Percentiles rank a stretch among this genome's conserved stretches.
These are phyloP conservation scores for Collybiopsis confluens DNA, from an alignment of 768 basidiomycete genomes.

Conservation along the genomic window DNA sequence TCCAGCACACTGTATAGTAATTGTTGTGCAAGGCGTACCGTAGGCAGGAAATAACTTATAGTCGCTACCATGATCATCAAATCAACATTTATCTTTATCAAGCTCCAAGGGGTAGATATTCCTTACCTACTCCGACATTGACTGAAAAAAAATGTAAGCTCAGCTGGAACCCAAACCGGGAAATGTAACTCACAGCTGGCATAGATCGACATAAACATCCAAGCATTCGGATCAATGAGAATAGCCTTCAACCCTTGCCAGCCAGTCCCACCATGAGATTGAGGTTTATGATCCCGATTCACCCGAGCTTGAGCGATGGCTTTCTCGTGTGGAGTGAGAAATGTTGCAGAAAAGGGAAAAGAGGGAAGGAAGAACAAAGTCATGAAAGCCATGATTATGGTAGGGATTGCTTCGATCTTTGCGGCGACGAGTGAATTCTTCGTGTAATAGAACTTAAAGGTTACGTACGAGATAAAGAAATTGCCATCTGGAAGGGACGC, in stretches of 20 bases:
- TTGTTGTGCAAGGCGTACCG: conserved; percentile 29
- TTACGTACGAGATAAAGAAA: conserved; percentile 51
- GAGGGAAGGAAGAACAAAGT: conserved; percentile 49
- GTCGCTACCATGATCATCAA: conserved; percentile 28
- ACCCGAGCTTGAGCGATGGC: conserved; percentile 57
- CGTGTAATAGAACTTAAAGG: neutral
- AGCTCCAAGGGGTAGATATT: too few relatives aligned
- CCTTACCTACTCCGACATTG: conserved; percentile 40
- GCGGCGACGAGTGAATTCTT: neutral
- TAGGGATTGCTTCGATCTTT: conserved; percentile 55
- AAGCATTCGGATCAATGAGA: conserved; percentile 44
- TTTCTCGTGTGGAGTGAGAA: conserved; percentile 46
- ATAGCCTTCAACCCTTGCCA: conserved; percentile 55
- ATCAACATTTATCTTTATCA: too few relatives aligned
- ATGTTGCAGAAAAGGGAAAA: conserved; percentile 51
- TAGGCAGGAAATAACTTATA: conserved; percentile 54
- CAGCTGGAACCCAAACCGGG: neutral
- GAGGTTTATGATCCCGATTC: conserved; percentile 51
- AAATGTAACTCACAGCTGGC: conserved; percentile 39
- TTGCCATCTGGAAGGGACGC: conserved; percentile 44
- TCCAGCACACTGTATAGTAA: neutral
- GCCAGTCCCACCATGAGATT: conserved; percentile 54
- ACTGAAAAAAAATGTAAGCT: conserved; percentile 25
- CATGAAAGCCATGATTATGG: conserved; percentile 44
- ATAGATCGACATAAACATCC: conserved; percentile 49